Evolutionary conservation across 2,329 filamentous ascomycete genomes (phyloP).

Genomic region (Hypoxylon sp.): DNA sequence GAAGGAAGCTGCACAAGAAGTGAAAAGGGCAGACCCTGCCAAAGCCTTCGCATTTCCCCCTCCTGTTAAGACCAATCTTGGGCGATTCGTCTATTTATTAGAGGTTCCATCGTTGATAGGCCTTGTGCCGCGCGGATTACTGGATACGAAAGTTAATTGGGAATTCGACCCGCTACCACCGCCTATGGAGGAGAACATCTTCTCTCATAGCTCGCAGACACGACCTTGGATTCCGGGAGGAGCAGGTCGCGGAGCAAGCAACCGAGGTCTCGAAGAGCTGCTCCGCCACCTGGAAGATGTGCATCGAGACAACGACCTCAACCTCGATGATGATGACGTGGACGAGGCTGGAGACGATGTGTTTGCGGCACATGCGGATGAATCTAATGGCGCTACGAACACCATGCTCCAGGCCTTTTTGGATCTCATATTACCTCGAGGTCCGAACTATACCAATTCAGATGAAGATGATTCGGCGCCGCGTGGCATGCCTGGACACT

Average conservation of each 20-base stretch:
- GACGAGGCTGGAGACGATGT: constrained; percentile 19
- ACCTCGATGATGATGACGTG: constrained; percentile 23
- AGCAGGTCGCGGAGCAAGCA: constrained; percentile 38
- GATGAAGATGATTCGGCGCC: constrained; percentile 11
- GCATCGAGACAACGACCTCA: constrained; percentile 24
- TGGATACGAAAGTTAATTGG: constrained; percentile 73
- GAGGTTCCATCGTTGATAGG: constrained; percentile 78
- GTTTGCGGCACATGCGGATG: neutral
- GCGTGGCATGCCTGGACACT: constrained; percentile 44
- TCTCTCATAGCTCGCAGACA: constrained; percentile 57
- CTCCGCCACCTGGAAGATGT: neutral
- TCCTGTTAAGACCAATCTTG: constrained; percentile 64
- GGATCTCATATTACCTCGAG: constrained; percentile 21
- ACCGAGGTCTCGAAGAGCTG: constrained; percentile 38
- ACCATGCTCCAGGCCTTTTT: constrained; percentile 36
- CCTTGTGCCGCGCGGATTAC: constrained; percentile 73
- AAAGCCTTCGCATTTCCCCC: constrained; percentile 53
- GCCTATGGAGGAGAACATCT: constrained; percentile 64
- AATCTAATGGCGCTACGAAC: neutral
- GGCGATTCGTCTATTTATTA: constrained; percentile 82
- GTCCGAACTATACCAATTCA: constrained; percentile 10
- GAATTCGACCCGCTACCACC: constrained; percentile 88
- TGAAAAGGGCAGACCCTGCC: constrained; percentile 57
- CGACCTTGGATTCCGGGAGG: constrained; percentile 56
- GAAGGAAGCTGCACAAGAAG: constrained; percentile 72